phyloP scores from a whole-genome alignment of 2,329 filamentous ascomycete genomes.

The Teratosphaeria destructans region DNA sequence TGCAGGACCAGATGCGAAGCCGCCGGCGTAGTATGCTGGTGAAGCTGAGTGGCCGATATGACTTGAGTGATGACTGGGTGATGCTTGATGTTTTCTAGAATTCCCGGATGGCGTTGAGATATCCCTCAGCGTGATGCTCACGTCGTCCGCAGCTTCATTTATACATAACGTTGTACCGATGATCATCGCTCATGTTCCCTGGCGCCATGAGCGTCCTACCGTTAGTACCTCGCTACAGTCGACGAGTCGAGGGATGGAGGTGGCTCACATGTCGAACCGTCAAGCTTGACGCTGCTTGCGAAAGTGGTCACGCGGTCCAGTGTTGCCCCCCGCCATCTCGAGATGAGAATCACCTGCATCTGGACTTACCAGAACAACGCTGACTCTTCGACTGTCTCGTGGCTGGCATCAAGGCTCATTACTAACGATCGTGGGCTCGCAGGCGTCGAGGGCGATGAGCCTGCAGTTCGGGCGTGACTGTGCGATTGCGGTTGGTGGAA shows the following conservation, averaged over 20 bases:
- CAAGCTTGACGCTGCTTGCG: not conserved
- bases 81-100: not conserved
- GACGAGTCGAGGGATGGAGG: not conserved
- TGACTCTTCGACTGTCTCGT: not conserved
- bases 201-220: not conserved
- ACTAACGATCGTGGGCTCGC: not conserved
- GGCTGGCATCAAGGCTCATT: not conserved
- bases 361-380: not conserved
- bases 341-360: not conserved
- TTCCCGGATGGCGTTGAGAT: not conserved
- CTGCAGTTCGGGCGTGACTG: not conserved
- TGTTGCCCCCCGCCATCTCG: not conserved
- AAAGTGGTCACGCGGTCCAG: not conserved
- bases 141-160: not conserved
- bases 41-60: no score
- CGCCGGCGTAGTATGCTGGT: not conserved
- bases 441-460: not conserved
- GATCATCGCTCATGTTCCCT: not conserved
- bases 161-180: not conserved
- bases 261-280: not conserved
- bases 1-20: conserved; percentile 2
- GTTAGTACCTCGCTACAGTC: not conserved
- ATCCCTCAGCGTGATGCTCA: not conserved
- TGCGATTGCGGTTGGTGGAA: not conserved
- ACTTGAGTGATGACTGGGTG: not conserved